A percentile compares a stretch with the other conserved stretches of the same genome.
These are phyloP conservation scores for Pseudozyma thailandica DNA, from an alignment of 1,284 basidiomycete species.

Conservation along the genomic window DNA sequence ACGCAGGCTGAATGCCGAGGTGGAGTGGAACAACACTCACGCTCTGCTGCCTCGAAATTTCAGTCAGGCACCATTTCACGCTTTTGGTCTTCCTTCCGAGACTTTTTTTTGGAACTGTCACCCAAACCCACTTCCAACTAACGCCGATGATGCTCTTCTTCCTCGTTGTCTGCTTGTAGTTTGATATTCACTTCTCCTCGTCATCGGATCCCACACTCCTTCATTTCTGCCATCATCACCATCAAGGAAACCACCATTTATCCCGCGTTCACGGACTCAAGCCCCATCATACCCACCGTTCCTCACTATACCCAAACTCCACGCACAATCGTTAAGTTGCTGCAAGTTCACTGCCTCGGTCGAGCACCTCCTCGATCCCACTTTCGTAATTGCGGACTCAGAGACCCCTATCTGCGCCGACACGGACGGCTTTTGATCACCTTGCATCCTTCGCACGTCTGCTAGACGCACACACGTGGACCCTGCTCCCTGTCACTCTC, in stretches of 20 bases:
- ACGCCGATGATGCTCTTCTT: no score
- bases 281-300: background rate
- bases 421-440: slow-evolving; percentile 4
- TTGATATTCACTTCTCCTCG: background rate
- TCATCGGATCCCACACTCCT: background rate
- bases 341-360: background rate
- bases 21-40: slow-evolving; percentile 3
- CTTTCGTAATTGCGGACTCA: slow-evolving; percentile 3
- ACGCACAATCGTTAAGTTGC: background rate
- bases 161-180: no score
- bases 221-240: background rate
- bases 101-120: no score
- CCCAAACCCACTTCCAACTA: no score
- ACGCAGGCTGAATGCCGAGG: slow-evolving; percentile 2
- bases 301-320: background rate
- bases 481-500: no score
- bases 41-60: background rate
- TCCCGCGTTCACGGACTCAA: background rate
- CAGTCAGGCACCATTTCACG: no score
- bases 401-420: slow-evolving; percentile 4
- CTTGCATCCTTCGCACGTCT: no score
- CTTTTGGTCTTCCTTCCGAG: no score
- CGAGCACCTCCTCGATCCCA: background rate
- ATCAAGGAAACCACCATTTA: background rate
- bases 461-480: no score